A percentile compares a stretch with the other conserved stretches of the same genome.
Evolutionary conservation across 176 grass and related monocot genomes (phyloP).

Genomic region (Tuctoria greenei): DNA sequence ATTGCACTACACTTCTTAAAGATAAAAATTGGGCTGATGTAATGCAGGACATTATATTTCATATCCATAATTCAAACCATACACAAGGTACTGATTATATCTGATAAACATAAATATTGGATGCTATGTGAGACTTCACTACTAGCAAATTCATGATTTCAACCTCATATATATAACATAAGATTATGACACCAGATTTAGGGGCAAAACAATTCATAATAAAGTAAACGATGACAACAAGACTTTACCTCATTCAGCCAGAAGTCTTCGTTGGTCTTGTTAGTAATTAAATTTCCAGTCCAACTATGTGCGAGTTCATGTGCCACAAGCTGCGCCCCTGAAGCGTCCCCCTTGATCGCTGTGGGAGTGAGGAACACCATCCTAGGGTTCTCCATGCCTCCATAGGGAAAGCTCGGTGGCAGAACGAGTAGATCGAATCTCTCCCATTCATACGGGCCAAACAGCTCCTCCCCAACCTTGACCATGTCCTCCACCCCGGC

Average conservation of each 20-base stretch:
- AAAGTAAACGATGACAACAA: background rate
- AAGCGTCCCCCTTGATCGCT: constrained; percentile 67
- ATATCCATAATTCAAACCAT: background rate
- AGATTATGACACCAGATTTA: background rate
- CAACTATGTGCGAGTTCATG: constrained; percentile 96
- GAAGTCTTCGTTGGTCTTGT: constrained; percentile 96
- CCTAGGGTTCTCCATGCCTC: constrained; percentile 92
- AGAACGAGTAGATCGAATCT: constrained; percentile 88
- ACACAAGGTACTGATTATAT: background rate
- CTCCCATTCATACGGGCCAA: constrained; percentile 92
- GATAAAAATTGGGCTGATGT: background rate
- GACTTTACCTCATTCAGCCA: constrained; percentile 94
- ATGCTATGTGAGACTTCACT: background rate
- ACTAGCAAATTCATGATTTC: background rate
- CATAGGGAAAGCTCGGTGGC: constrained; percentile 86
- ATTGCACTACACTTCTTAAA: background rate
- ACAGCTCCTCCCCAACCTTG: constrained; percentile 70
- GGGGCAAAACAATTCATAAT: background rate
- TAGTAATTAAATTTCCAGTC: constrained; percentile 91
- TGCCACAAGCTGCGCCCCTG: constrained; percentile 81
- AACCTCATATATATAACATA: background rate
- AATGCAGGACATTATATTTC: background rate
- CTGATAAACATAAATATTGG: background rate
- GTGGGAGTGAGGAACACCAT: constrained; percentile 95
- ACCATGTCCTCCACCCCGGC: constrained; percentile 90